These are phyloP conservation scores for Beauveria scarabaeidicola DNA, from an alignment of 2,329 filamentous ascomycete species.

Conservation along the genomic window DNA sequence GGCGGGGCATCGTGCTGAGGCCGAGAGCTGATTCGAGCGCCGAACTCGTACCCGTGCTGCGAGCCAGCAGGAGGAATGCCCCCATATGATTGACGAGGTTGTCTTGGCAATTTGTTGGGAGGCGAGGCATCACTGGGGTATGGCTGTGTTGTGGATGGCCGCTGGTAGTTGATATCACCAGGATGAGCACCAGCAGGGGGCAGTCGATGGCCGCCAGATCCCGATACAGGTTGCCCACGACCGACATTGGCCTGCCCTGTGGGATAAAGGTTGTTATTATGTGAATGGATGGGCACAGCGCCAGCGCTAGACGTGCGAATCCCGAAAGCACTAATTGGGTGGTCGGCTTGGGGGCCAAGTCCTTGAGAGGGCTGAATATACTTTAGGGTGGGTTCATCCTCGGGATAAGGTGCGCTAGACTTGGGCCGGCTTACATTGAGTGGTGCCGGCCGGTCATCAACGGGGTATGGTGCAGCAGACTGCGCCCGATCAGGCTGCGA, in stretches of 20 bases:
- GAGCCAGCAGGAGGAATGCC: constrained; percentile 15
- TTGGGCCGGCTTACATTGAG: constrained; percentile 35
- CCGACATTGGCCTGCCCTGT: constrained; percentile 24
- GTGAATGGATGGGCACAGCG: neutral
- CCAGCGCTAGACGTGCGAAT: constrained; percentile 36
- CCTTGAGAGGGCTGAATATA: constrained; percentile 39
- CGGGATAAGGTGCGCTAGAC: constrained; percentile 44
- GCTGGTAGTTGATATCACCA: constrained; percentile 16
- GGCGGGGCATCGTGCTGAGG: constrained; percentile 7
- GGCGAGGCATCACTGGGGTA: constrained; percentile 14
- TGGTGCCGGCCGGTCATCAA: constrained; percentile 54
- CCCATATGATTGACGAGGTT: constrained; percentile 5
- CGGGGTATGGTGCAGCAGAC: constrained; percentile 60
- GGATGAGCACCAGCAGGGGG: constrained; percentile 27
- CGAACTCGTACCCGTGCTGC: constrained; percentile 29
- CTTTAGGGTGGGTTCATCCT: constrained; percentile 35
- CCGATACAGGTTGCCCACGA: constrained; percentile 30
- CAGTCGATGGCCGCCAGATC: constrained; percentile 30
- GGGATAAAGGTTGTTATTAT: neutral
- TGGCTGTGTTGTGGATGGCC: constrained; percentile 16
- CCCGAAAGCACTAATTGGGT: constrained; percentile 44
- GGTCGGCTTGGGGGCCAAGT: constrained; percentile 39
- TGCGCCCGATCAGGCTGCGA: constrained; percentile 32
- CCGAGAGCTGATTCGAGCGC: constrained; percentile 25
- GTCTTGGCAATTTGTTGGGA: constrained; percentile 5